Percentiles rank a stretch among this genome's conserved stretches.
Conservation (phyloP, 2,329 filamentous ascomycete genomes). For the Hymenoscyphus albidus region DNA sequence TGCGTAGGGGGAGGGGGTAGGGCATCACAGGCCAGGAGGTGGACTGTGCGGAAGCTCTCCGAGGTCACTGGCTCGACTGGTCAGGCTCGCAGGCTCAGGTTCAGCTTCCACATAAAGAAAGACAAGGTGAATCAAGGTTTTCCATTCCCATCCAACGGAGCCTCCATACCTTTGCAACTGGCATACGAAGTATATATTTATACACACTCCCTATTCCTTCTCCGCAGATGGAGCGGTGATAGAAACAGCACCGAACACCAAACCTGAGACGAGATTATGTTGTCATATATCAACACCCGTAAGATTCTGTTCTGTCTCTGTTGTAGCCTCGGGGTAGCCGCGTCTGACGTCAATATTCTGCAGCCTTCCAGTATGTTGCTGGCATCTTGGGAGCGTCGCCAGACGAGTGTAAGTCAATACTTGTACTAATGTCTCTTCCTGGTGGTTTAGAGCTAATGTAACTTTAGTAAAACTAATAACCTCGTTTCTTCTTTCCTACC, state of each 20-base stretch:
- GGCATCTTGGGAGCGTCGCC: constrained; percentile 56
- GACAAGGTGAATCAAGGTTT: background rate
- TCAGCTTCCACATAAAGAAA: no score
- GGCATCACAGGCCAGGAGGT: background rate
- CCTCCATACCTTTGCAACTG: background rate
- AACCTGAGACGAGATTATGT: constrained; percentile 42
- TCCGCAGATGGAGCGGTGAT: constrained; percentile 27
- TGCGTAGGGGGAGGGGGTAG: no score
- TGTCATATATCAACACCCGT: constrained; percentile 62
- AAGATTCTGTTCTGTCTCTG: constrained; percentile 28
- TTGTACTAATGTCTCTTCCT: constrained; percentile 1
- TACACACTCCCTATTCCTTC: background rate
- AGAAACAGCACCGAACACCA: constrained; percentile 7
- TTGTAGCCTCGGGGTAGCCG: constrained; percentile 11
- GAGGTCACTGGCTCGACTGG: background rate
- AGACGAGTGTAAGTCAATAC: constrained; percentile 55
- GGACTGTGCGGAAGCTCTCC: constrained; percentile 8
- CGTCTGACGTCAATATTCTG: constrained; percentile 29
- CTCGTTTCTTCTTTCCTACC: constrained; percentile 88
- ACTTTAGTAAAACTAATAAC: constrained; percentile 84
- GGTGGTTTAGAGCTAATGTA: constrained; percentile 10
- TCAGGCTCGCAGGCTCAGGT: no score
- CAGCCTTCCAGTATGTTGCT: constrained; percentile 59
- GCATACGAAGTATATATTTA: background rate
- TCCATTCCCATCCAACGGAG: background rate